Conservation (phyloP, 305 asterid species). For the Caryopteris hybrid region DNA sequence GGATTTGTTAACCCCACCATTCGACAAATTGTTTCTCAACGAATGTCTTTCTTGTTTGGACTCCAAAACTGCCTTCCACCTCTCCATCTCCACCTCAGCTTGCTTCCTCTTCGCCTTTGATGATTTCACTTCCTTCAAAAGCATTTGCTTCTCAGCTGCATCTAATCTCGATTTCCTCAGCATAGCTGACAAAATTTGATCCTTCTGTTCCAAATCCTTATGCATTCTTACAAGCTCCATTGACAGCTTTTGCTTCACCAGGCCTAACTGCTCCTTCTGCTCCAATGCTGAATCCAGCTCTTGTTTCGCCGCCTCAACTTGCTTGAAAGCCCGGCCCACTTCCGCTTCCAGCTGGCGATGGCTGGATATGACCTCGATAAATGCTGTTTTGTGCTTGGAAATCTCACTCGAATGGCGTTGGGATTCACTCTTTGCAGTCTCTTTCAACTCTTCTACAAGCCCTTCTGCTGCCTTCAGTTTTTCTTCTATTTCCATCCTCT, state of each 20-base stretch:
- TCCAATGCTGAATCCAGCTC: constrained; percentile 46
- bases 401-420: constrained; percentile 51
- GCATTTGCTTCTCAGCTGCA: constrained; percentile 61
- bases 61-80: constrained; percentile 39
- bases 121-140: constrained; percentile 52
- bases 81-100: constrained; percentile 48
- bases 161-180: constrained; percentile 67
- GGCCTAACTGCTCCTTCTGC: constrained; percentile 56
- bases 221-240: constrained; percentile 56
- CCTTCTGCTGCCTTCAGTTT: constrained; percentile 35
- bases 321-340: constrained; percentile 64
- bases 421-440: constrained; percentile 32
- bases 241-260: constrained; percentile 57
- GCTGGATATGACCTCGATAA: constrained; percentile 74
- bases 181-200: constrained; percentile 74
- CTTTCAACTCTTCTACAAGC: constrained; percentile 39
- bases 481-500: constrained; percentile 41
- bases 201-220: constrained; percentile 66
- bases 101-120: constrained; percentile 57
- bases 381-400: constrained; percentile 60
- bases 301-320: constrained; percentile 54
- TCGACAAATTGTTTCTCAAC: constrained; percentile 51
- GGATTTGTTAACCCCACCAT: constrained; percentile 20
- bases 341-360: constrained; percentile 84
- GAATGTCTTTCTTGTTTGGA: constrained; percentile 50